phyloP scores from a whole-genome alignment of 2,329 filamentous ascomycete species.

The Thielaviopsis cerberus region DNA sequence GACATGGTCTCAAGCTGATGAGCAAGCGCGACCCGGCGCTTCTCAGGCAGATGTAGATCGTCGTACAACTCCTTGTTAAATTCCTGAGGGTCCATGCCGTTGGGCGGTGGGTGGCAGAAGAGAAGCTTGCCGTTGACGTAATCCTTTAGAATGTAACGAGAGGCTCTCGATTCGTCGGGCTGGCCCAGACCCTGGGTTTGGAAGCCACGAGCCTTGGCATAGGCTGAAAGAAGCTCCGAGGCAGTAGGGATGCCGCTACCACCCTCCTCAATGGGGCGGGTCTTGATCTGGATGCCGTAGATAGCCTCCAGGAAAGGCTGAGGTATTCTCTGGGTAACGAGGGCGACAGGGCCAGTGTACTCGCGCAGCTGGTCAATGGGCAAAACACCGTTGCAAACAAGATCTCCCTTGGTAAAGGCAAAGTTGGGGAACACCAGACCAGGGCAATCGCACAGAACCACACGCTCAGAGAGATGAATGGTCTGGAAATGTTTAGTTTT shows the following conservation, averaged over 20 bases:
- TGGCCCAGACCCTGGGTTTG: conserved; percentile 75
- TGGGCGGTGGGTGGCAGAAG: conserved; percentile 74
- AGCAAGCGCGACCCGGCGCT: conserved; percentile 49
- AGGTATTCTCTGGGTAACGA: conserved; percentile 73
- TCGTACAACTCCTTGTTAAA: conserved; percentile 91
- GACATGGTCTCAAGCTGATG: conserved; percentile 29
- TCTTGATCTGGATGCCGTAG: conserved; percentile 80
- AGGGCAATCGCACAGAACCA: conserved; percentile 91
- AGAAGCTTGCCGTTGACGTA: conserved; percentile 93
- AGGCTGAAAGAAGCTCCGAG: conserved; percentile 67
- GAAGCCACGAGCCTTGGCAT: conserved; percentile 78
- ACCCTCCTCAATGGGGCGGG: conserved; percentile 69
- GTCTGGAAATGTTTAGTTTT: conserved; percentile 99
- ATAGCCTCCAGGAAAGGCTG: conserved; percentile 76
- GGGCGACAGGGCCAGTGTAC: conserved; percentile 66
- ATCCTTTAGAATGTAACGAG: conserved; percentile 80
- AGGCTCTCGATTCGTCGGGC: conserved; percentile 82
- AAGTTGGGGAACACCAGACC: conserved; percentile 98
- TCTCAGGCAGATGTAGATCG: conserved; percentile 59
- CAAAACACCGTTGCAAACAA: conserved; percentile 85
- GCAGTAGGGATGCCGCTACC: conserved; percentile 74
- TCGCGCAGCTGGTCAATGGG: conserved; percentile 94
- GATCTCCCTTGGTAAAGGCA: conserved; percentile 83
- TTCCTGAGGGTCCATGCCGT: conserved; percentile 46
- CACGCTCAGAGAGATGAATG: conserved; percentile 74